Evolutionary conservation across 2,329 filamentous ascomycete genomes (phyloP).

Genomic region (Davidsoniella neocaledoniae): DNA sequence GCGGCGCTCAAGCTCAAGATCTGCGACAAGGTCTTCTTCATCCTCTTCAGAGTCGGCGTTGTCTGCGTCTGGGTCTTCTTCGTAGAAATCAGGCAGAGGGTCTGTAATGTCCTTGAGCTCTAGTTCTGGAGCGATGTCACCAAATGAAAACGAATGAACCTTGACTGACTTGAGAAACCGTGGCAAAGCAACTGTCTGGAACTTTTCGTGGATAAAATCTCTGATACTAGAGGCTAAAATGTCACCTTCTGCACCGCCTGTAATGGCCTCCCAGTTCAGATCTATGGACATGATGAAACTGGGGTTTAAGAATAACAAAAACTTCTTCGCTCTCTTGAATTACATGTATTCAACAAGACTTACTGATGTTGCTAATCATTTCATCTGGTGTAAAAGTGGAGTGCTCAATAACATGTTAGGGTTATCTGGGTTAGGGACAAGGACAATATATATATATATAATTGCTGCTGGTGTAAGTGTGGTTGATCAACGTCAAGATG

Average conservation of each 20-base stretch:
- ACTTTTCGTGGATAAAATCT: slow-evolving; percentile 86
- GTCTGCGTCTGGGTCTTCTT: slow-evolving; percentile 48
- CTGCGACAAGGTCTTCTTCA: slow-evolving; percentile 19
- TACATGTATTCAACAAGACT: no score
- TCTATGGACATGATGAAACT: slow-evolving; percentile 69
- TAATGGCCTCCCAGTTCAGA: slow-evolving; percentile 89
- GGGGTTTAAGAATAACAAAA: neutral
- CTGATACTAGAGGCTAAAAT: slow-evolving; percentile 75
- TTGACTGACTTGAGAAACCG: slow-evolving; percentile 94
- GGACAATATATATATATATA: no score
- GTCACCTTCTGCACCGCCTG: slow-evolving; percentile 70
- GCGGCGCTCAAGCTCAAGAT: slow-evolving; percentile 11
- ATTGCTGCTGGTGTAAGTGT: no score
- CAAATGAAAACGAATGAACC: slow-evolving; percentile 89
- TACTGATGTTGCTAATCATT: no score
- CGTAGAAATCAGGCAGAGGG: slow-evolving; percentile 90
- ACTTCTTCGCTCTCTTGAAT: no score
- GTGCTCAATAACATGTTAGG: no score
- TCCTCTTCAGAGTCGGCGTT: slow-evolving; percentile 25
- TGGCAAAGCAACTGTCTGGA: slow-evolving; percentile 78
- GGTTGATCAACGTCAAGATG: no score
- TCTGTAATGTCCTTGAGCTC: slow-evolving; percentile 96
- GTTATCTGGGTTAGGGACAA: no score
- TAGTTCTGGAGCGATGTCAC: slow-evolving; percentile 62
- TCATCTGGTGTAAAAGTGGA: no score